phyloP scores from a whole-genome alignment of 2,329 filamentous ascomycete genomes.

The Diplodia intermedia region DNA sequence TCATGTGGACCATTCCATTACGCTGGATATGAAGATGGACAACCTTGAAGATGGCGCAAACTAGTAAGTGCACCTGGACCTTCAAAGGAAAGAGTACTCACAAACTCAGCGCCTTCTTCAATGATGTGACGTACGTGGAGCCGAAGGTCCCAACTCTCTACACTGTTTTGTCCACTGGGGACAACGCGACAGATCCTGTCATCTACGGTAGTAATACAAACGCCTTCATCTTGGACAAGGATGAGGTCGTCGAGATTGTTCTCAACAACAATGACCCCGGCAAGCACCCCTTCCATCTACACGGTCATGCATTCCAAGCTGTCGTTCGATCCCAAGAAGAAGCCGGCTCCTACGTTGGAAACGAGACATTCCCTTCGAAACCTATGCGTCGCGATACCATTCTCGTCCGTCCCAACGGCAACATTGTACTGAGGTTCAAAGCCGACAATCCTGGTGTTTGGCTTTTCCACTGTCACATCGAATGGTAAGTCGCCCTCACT shows the following conservation, averaged over 20 bases:
- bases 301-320: constrained; percentile 56
- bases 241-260: constrained; percentile 73
- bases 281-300: constrained; percentile 76
- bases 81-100: not conserved
- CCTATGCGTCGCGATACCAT: constrained; percentile 63
- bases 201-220: constrained; percentile 62
- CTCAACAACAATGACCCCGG: constrained; percentile 78
- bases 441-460: constrained; percentile 59
- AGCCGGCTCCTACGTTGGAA: constrained; percentile 44
- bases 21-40: constrained; percentile 67
- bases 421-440: constrained; percentile 62
- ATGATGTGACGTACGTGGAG: constrained; percentile 75
- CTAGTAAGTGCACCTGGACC: constrained; percentile 59
- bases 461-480: constrained; percentile 40
- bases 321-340: constrained; percentile 44
- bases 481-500: constrained; percentile 36
- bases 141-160: constrained; percentile 84
- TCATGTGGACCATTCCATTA: constrained; percentile 68
- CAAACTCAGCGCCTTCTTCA: constrained; percentile 58
- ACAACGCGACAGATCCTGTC: constrained; percentile 50
- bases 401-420: constrained; percentile 61
- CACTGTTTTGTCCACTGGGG: constrained; percentile 70
- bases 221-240: constrained; percentile 70
- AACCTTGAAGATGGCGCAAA: constrained; percentile 70
- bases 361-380: constrained; percentile 45